Base-by-base conservation (phyloP, 176 grass and related monocot species). In the Neostapfia colusana region DNA sequence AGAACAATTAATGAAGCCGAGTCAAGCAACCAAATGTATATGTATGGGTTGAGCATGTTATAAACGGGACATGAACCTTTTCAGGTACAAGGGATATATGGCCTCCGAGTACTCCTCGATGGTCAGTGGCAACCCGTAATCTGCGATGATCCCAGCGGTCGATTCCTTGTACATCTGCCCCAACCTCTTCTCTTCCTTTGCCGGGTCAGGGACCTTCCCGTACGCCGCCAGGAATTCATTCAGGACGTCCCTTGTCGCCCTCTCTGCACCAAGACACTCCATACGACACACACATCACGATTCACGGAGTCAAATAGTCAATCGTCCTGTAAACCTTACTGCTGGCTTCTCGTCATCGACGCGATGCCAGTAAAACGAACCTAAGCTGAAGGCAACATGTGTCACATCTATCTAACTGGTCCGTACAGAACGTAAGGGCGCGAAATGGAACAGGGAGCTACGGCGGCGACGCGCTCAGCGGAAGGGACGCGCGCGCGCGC, bases 161-260 rank as follows among this genome's bases (percentile, higher is more conserved):
- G 90, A 89, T 57, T 89, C 79, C 86, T 73, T 61, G 49, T 93
- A 87, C 90, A 91, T 91, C 86, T 91, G 89, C 7, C 94, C 91
- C 67, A 97, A 8, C 70, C 91, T 76, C 69, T 63, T 85, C 76
- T 88, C 84, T 70, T 97, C 94, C 61, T 81, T 86, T 45, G 74
- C 72, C 10, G 76, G 28, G 41, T 97, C 91, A 9, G 86, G 80
- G 58, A 83, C 72, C 72, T 91, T 91, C 65, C 86, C 91, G 41
- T 97, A 89, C 26, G 50, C 77, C 35, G 61, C 78, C 82, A 93
- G 12, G 88, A 97, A 91, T 23, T 97, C 94, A 4, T 73, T 35
- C 57, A 97, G 1, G 61, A 93, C 40, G 67, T 90, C 86, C 57
- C 78, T 53, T 10, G 88, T 91, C 10, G 67, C 88, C 82, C 84